A percentile compares a stretch with the other conserved stretches of the same genome.
Evolutionary conservation across 2,329 filamentous ascomycete genomes (phyloP).

Genomic region (Coniella lustricola): DNA sequence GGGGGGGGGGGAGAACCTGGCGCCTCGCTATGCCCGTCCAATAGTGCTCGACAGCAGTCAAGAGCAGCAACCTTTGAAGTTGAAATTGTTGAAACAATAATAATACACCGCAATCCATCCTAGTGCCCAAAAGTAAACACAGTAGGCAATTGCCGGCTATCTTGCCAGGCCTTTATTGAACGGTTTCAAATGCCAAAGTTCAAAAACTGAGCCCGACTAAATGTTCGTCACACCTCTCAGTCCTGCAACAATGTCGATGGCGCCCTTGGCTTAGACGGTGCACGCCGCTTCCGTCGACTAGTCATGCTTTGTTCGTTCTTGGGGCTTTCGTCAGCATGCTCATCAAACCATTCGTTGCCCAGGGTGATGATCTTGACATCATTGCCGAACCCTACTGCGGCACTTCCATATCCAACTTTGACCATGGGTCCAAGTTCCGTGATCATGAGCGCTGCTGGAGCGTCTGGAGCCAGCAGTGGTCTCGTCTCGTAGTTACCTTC

Average conservation of each 20-base stretch:
- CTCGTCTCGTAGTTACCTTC: constrained; percentile 38
- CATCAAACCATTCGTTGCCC: constrained; percentile 58
- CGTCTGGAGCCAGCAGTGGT: constrained; percentile 34
- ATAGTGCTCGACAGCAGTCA: too few species aligned
- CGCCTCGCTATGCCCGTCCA: too few species aligned
- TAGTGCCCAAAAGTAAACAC: too few species aligned
- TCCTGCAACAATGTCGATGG: constrained; percentile 17
- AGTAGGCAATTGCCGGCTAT: too few species aligned
- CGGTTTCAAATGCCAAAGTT: background rate
- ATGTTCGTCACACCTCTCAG: background rate
- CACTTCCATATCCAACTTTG: constrained; percentile 54
- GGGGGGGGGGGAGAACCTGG: too few species aligned
- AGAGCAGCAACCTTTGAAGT: too few species aligned
- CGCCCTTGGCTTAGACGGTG: constrained; percentile 20
- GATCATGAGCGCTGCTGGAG: constrained; percentile 50
- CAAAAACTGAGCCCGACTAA: background rate
- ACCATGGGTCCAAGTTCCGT: constrained; percentile 58
- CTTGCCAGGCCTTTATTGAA: too few species aligned
- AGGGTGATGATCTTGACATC: constrained; percentile 63
- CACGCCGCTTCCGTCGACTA: constrained; percentile 29
- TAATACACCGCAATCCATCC: too few species aligned
- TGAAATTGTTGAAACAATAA: too few species aligned
- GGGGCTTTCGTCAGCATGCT: constrained; percentile 23
- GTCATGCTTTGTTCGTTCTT: constrained; percentile 28
- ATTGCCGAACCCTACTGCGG: constrained; percentile 67